Percentiles rank a stretch among this genome's conserved stretches.
phyloP scores from a whole-genome alignment of 75 land plant species.

The Isoetes taiwanensis region DNA sequence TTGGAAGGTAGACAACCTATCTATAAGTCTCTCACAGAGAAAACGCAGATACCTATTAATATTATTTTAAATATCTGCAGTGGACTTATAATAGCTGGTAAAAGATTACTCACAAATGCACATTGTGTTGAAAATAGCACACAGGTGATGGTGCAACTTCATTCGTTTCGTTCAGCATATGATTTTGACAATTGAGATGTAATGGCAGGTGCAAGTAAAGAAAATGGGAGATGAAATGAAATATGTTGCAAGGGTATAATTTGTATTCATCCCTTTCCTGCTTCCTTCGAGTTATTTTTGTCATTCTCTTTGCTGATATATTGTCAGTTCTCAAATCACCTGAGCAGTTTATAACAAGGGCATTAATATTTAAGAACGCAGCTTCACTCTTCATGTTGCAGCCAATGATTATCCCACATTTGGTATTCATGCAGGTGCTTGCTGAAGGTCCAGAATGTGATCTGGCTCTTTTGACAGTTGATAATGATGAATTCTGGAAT shows the following conservation, averaged over 20 bases:
- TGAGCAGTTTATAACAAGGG: no score
- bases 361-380: no score
- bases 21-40: background rate
- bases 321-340: no score
- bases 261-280: no score
- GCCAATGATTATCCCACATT: no score
- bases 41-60: background rate
- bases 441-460: constrained; percentile 91
- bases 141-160: no score
- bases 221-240: constrained; percentile 82
- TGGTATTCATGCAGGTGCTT: constrained; percentile 87
- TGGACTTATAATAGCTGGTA: constrained; percentile 86
- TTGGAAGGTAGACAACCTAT: constrained; percentile 98
- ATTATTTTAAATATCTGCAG: constrained; percentile 27
- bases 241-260: constrained; percentile 80
- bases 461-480: constrained; percentile 82
- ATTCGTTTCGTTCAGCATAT: no score
- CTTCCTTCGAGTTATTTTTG: no score
- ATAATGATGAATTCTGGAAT: constrained; percentile 77
- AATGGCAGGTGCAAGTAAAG: constrained; percentile 54
- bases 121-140: constrained; percentile 96
- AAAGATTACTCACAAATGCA: constrained; percentile 86
- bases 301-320: no score
- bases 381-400: no score
- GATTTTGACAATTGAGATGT: no score